phyloP scores from a whole-genome alignment of 2,329 filamentous ascomycete species.

The Phialocephala sp. region DNA sequence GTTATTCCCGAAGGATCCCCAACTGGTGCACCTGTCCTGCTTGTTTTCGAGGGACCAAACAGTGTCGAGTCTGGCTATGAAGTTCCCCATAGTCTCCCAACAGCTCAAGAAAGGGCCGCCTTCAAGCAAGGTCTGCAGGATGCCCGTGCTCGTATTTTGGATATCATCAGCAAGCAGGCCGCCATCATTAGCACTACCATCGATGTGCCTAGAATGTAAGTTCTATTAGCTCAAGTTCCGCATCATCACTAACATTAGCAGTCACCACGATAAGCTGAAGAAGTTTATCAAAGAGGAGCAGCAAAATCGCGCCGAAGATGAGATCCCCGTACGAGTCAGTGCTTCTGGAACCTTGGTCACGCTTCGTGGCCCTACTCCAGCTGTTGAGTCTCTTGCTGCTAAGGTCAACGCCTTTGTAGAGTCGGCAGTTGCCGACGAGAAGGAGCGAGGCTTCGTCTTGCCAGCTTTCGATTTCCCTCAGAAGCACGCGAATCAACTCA shows the following conservation, averaged over 20 bases:
- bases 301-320: slow-evolving; percentile 58
- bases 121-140: slow-evolving; percentile 63
- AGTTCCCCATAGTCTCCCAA: slow-evolving; percentile 59
- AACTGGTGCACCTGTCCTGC: slow-evolving; percentile 64
- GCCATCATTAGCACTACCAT: slow-evolving; percentile 55
- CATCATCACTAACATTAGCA: slow-evolving; percentile 36
- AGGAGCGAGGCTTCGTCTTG: slow-evolving; percentile 86
- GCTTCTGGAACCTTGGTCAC: slow-evolving; percentile 67
- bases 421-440: slow-evolving; percentile 90
- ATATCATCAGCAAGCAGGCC: slow-evolving; percentile 65
- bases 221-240: slow-evolving; percentile 32
- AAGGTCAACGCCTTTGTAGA: slow-evolving; percentile 82
- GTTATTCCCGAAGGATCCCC: slow-evolving; percentile 72
- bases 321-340: slow-evolving; percentile 65
- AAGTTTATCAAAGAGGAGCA: slow-evolving; percentile 71
- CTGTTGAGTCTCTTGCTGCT: slow-evolving; percentile 72
- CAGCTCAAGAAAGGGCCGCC: slow-evolving; percentile 52
- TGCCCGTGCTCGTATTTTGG: slow-evolving; percentile 61
- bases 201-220: slow-evolving; percentile 61
- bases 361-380: slow-evolving; percentile 76
- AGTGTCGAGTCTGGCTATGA: slow-evolving; percentile 54
- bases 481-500: slow-evolving; percentile 87
- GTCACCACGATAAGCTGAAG: slow-evolving; percentile 65
- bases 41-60: slow-evolving; percentile 75
- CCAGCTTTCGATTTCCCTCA: slow-evolving; percentile 88